phyloP scores from a whole-genome alignment of 78 protist genomes.

The Dictyostelium firmibasis region DNA sequence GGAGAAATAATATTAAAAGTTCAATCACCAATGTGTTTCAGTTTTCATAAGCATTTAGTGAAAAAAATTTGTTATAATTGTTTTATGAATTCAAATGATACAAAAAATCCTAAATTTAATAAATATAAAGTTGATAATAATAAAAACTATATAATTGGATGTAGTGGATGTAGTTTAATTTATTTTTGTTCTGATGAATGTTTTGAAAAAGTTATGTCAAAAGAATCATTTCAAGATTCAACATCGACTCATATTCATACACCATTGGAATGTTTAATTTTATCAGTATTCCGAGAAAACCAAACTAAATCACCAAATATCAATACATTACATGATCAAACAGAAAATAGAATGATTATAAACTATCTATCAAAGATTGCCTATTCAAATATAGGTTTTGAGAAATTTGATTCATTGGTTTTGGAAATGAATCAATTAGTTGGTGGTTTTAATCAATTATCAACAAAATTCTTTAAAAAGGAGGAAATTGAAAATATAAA shows the following conservation, averaged over 20 bases:
- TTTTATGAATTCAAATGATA: neutral
- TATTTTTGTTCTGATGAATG: conserved; percentile 24
- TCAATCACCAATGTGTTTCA: neutral
- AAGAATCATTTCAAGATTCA: neutral
- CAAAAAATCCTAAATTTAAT: neutral
- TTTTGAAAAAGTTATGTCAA: neutral
- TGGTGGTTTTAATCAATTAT: neutral
- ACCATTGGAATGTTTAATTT: conserved; percentile 11
- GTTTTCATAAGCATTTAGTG: neutral
- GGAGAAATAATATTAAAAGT: neutral
- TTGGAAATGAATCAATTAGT: neutral
- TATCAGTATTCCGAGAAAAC: neutral
- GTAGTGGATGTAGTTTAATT: neutral
- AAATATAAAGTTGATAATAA: neutral
- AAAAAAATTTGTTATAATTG: neutral
- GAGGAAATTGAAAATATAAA: neutral
- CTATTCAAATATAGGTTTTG: neutral
- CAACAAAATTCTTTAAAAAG: neutral
- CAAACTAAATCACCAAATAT: neutral
- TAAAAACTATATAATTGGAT: neutral
- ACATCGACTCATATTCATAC: conserved; percentile 4
- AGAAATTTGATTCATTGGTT: neutral
- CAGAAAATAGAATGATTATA: conserved; percentile 48
- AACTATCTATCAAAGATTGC: conserved; percentile 19
- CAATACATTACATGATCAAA: conserved; percentile 16